phyloP scores from a whole-genome alignment of 257 asterid species.

The Henckelia pumila region DNA sequence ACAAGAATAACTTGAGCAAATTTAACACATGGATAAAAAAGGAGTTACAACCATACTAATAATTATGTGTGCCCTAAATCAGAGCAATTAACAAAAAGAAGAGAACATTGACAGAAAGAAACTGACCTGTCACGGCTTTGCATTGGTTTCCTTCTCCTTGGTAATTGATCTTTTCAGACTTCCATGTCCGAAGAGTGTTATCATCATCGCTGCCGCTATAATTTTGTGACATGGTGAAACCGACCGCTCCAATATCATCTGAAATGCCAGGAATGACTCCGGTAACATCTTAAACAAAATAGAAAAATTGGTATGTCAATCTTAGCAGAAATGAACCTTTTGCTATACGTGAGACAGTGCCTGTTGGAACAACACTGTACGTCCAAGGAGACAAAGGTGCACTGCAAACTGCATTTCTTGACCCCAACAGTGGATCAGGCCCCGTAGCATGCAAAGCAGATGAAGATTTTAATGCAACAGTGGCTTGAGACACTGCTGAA shows the following conservation, averaged over 20 bases:
- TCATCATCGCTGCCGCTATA: conserved; percentile 69
- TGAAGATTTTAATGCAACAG: conserved; percentile 45
- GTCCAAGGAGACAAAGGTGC: conserved; percentile 52
- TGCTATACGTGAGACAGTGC: conserved; percentile 26
- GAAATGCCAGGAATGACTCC: conserved; percentile 20
- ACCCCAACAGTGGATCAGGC: conserved; percentile 46
- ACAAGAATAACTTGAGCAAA: background rate
- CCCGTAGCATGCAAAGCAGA: conserved; percentile 36
- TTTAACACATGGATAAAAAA: background rate
- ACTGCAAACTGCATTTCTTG: conserved; percentile 34
- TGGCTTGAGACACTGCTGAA: conserved; percentile 40
- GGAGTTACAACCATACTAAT: background rate
- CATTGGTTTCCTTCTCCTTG: conserved; percentile 33
- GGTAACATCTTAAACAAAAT: conserved; percentile 10
- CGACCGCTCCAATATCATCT: conserved; percentile 51
- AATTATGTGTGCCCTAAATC: background rate
- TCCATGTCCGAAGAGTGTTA: conserved; percentile 42
- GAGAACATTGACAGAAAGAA: background rate
- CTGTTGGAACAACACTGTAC: conserved; percentile 40
- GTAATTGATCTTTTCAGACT: conserved; percentile 31
- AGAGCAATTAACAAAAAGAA: background rate
- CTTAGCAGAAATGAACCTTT: conserved; percentile 43
- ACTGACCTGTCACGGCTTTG: conserved; percentile 50
- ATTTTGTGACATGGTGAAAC: conserved; percentile 31
- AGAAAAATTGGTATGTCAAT: background rate